These are phyloP conservation scores for Yamadazyma dushanensis DNA, from an alignment of 1,139 yeast species.

Conservation along the genomic window DNA sequence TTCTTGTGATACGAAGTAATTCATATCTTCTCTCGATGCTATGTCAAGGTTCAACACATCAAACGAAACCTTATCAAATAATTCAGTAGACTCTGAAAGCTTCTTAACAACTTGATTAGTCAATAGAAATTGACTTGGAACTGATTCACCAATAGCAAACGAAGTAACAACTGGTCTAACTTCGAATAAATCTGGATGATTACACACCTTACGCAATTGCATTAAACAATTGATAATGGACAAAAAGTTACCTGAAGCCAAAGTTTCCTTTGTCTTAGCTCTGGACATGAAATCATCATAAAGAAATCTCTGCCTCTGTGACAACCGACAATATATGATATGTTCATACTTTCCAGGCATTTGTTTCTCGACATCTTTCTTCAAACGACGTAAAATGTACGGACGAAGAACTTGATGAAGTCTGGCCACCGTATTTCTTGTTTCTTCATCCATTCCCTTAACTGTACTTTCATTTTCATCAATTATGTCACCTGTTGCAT, in stretches of 20 bases:
- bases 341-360: slow-evolving; percentile 99
- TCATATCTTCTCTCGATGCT: slow-evolving; percentile 45
- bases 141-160: slow-evolving; percentile 69
- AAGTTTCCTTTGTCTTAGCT: slow-evolving; percentile 90
- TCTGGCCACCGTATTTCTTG: slow-evolving; percentile 80
- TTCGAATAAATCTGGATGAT: slow-evolving; percentile 96
- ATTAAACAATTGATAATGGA: slow-evolving; percentile 95
- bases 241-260: slow-evolving; percentile 91
- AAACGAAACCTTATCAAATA: slow-evolving; percentile 40
- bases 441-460: slow-evolving; percentile 56
- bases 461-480: slow-evolving; percentile 44
- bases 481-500: slow-evolving; percentile 48
- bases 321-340: slow-evolving; percentile 84
- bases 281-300: slow-evolving; percentile 98
- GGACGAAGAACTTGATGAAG: slow-evolving; percentile 94
- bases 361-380: slow-evolving; percentile 96
- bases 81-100: slow-evolving; percentile 26
- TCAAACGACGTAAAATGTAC: slow-evolving; percentile 83
- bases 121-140: slow-evolving; percentile 49
- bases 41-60: slow-evolving; percentile 63
- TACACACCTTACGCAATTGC: slow-evolving; percentile 97
- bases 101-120: slow-evolving; percentile 47
- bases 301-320: slow-evolving; percentile 86
- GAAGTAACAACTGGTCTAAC: slow-evolving; percentile 94
- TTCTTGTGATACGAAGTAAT: slow-evolving; percentile 51